Conservation (phyloP, 1,284 basidiomycete genomes). For the Tausonia pullulans region DNA sequence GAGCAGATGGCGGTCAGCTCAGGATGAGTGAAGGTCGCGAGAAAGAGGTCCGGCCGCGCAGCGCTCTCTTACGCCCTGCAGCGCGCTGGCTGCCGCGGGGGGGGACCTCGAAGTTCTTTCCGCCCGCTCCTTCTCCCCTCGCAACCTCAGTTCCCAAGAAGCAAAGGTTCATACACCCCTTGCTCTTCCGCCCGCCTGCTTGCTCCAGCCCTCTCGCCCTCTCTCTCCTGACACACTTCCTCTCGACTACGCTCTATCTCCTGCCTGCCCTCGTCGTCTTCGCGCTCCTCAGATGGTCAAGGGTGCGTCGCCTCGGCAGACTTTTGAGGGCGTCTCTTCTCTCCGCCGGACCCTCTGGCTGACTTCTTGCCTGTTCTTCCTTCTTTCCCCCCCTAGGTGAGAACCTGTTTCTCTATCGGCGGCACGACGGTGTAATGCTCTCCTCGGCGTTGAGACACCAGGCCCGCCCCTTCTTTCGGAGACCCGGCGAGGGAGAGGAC, state of each 20-base stretch:
- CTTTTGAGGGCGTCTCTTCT: neutral
- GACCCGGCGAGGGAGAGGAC: neutral
- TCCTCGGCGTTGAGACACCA: neutral
- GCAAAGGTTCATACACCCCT: too few species aligned
- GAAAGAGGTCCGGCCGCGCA: too few species aligned
- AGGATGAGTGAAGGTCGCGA: too few species aligned
- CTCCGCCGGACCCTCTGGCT: neutral
- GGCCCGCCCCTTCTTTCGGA: neutral
- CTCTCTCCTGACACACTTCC: constrained; percentile 7
- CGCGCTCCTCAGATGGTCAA: constrained; percentile 14
- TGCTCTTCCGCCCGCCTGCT: constrained; percentile 9
- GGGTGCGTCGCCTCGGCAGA: constrained; percentile 1
- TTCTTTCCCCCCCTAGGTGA: constrained; percentile 6
- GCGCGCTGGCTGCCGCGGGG: too few species aligned
- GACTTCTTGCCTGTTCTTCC: neutral
- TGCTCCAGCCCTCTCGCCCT: constrained; percentile 11
- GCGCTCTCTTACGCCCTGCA: too few species aligned
- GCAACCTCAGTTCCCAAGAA: constrained; percentile 19
- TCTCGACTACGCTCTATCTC: neutral
- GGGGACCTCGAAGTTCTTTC: constrained; percentile 14
- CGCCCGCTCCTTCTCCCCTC: constrained; percentile 23
- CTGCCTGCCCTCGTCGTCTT: neutral
- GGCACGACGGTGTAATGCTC: too few species aligned
- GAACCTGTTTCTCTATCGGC: neutral
- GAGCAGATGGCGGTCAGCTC: too few species aligned